phyloP scores from a whole-genome alignment of 73 alveolate species.

The Urostyla sp. region DNA sequence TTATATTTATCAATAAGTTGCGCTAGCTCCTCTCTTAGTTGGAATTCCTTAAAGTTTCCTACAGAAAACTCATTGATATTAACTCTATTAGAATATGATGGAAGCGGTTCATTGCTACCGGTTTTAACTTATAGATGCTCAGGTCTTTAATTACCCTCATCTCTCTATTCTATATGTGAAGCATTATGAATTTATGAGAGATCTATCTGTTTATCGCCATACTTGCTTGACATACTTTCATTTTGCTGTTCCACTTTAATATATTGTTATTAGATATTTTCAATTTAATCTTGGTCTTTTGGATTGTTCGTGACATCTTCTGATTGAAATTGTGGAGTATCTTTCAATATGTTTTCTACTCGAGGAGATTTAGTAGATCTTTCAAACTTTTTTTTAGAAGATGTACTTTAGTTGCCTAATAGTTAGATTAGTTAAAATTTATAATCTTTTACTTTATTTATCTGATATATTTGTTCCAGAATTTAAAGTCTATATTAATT shows the following conservation, averaged over 20 bases:
- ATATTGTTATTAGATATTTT: neutral
- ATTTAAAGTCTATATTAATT: neutral
- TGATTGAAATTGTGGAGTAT: neutral
- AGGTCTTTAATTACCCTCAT: constrained; percentile 30
- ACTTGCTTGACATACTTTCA: neutral
- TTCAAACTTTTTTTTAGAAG: neutral
- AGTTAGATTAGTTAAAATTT: too few relatives aligned
- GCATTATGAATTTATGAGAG: constrained; percentile 15
- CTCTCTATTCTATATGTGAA: neutral
- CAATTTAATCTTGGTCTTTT: neutral
- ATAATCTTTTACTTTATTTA: constrained; percentile 34
- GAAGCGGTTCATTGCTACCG: constrained; percentile 2
- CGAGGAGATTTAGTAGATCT: neutral
- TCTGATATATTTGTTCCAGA: constrained; percentile 11
- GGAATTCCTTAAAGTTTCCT: constrained; percentile 37
- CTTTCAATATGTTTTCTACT: neutral
- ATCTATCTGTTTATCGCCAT: constrained; percentile 30
- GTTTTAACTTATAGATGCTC: neutral
- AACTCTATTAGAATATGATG: constrained; percentile 27
- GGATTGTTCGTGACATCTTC: neutral
- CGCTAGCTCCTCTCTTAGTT: constrained; percentile 37
- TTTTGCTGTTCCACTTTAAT: neutral
- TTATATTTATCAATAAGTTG: constrained; percentile 31
- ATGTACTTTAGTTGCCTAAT: too few relatives aligned
- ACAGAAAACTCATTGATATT: constrained; percentile 42